phyloP scores from a whole-genome alignment of 2,329 filamentous ascomycete species.

The Didymella glomerata region DNA sequence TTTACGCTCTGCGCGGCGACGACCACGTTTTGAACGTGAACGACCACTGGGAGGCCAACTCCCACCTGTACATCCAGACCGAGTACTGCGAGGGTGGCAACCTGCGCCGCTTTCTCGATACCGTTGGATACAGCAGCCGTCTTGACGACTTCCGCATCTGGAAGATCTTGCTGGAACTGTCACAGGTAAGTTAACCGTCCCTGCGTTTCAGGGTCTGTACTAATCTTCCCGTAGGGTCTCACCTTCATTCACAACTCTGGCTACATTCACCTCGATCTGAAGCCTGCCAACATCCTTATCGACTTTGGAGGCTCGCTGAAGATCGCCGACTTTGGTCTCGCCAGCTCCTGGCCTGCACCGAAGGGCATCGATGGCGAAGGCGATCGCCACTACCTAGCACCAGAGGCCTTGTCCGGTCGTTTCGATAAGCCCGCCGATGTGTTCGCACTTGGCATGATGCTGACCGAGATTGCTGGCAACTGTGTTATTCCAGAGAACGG shows the following conservation, averaged over 20 bases:
- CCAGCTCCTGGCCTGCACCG: slow-evolving; percentile 78
- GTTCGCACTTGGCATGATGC: slow-evolving; percentile 92
- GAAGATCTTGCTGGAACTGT: slow-evolving; percentile 92
- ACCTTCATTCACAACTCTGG: slow-evolving; percentile 88
- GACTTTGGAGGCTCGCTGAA: slow-evolving; percentile 83
- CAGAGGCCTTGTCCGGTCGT: slow-evolving; percentile 85
- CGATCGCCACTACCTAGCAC: slow-evolving; percentile 94
- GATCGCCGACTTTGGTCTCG: slow-evolving; percentile 87
- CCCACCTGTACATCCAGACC: slow-evolving; percentile 93
- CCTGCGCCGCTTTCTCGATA: slow-evolving; percentile 83
- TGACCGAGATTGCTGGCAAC: slow-evolving; percentile 93
- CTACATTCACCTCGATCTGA: slow-evolving; percentile 85
- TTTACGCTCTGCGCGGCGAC: slow-evolving; percentile 78
- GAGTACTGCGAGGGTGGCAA: slow-evolving; percentile 97
- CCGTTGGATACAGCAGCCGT: slow-evolving; percentile 81
- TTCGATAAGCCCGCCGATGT: slow-evolving; percentile 93
- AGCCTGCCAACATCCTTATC: slow-evolving; percentile 85
- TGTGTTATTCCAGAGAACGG: slow-evolving; percentile 94
- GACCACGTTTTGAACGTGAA: slow-evolving; percentile 87
- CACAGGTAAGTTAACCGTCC: slow-evolving; percentile 68
- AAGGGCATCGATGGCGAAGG: slow-evolving; percentile 87
- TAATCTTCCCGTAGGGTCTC: slow-evolving; percentile 70
- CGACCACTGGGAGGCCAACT: slow-evolving; percentile 86
- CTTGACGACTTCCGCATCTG: slow-evolving; percentile 98
- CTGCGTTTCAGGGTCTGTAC: slow-evolving; percentile 10